Conservation (phyloP, 768 basidiomycete genomes). For the Boletus vinaceobasis region DNA sequence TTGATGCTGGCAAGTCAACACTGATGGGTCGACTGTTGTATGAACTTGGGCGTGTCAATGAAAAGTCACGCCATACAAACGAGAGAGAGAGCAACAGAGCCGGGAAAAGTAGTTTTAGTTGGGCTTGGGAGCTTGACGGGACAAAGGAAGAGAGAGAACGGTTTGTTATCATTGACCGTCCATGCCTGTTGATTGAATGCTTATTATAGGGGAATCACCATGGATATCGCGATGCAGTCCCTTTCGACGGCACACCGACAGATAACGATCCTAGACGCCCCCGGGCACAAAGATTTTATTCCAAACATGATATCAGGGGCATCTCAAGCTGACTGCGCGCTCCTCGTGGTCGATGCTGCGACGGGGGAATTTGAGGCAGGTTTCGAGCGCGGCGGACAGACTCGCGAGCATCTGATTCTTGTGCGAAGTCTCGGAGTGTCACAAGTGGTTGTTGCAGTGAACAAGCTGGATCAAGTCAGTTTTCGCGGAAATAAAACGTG, state of each 20-base stretch:
- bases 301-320: constrained; percentile 99
- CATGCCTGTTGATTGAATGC: constrained; percentile 6
- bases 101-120: constrained; percentile 94
- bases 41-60: constrained; percentile 84
- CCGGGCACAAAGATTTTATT: constrained; percentile 96
- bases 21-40: constrained; percentile 94
- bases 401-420: constrained; percentile 88
- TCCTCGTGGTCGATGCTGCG: constrained; percentile 88
- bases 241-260: constrained; percentile 69
- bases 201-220: constrained; percentile 82
- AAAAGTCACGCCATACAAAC: constrained; percentile 79
- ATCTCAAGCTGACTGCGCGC: constrained; percentile 91
- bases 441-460: constrained; percentile 88
- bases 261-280: constrained; percentile 94
- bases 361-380: constrained; percentile 95
- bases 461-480: constrained; percentile 89
- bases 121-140: constrained; percentile 97
- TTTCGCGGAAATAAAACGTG: not conserved
- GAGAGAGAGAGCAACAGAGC: constrained; percentile 86
- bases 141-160: constrained; percentile 89
- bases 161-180: constrained; percentile 39
- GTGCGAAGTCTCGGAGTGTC: constrained; percentile 90
- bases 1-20: constrained; percentile 98
- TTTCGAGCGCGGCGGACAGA: constrained; percentile 92
- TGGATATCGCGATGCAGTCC: constrained; percentile 90